Evolutionary conservation across 1,284 basidiomycete genomes (phyloP).

Genomic region (Blastosporella zonata): DNA sequence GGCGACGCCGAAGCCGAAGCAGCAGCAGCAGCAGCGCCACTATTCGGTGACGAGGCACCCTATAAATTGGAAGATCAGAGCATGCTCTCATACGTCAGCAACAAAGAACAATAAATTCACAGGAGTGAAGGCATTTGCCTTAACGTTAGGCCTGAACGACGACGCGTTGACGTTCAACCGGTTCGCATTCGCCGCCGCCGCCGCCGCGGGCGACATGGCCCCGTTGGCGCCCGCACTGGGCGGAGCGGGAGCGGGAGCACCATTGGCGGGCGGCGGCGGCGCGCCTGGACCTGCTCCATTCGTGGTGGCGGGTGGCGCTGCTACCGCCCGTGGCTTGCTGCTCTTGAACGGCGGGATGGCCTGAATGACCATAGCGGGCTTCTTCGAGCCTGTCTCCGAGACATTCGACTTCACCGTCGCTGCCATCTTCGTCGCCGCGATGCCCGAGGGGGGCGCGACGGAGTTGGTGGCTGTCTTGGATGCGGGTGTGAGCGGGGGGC

Average conservation of each 20-base stretch:
- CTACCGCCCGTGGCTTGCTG: conserved; percentile 33
- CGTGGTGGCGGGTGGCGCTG: conserved; percentile 22
- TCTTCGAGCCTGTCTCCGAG: conserved; percentile 33
- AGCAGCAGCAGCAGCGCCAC: conserved; percentile 26
- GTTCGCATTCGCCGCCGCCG: too few species aligned
- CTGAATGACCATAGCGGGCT: conserved; percentile 72
- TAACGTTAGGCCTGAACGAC: conserved; percentile 81
- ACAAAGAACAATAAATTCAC: conserved; percentile 32
- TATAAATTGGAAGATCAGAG: conserved; percentile 26
- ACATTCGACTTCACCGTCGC: conserved; percentile 31
- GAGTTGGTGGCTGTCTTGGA: conserved; percentile 29
- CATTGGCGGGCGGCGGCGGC: conserved; percentile 2
- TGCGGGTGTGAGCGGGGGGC: conserved; percentile 20
- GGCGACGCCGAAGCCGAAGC: conserved; percentile 53
- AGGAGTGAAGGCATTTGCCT: conserved; percentile 75
- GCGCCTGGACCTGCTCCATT: too few species aligned
- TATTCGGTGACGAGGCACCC: conserved; percentile 49
- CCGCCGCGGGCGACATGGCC: conserved; percentile 42
- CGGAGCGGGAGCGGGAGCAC: conserved; percentile 7
- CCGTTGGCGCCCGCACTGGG: conserved; percentile 32
- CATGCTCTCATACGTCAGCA: conserved; percentile 22
- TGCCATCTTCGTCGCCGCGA: conserved; percentile 21
- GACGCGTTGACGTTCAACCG: conserved; percentile 73
- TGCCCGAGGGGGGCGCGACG: conserved; percentile 21
- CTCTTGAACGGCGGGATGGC: conserved; percentile 92